Evolutionary conservation across 176 grass and related monocot genomes (phyloP).

Genomic region (Musa acuminata): DNA sequence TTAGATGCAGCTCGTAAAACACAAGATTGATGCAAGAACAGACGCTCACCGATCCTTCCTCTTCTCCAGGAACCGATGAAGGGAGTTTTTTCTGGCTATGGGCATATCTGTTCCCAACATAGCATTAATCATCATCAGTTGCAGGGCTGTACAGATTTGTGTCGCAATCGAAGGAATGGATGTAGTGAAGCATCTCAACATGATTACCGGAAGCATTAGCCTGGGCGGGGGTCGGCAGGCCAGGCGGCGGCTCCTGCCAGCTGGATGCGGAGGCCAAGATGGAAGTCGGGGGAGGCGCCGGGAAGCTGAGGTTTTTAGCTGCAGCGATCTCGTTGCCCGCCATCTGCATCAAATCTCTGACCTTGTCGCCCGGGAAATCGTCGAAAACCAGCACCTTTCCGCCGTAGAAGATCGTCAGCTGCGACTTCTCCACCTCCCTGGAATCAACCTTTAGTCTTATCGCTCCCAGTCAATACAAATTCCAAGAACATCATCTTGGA

Average conservation of each 20-base stretch:
- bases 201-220: constrained; percentile 28
- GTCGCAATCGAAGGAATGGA: no score
- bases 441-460: not conserved
- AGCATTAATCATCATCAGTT: not conserved
- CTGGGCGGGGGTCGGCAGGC: constrained; percentile 11
- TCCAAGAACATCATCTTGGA: not conserved
- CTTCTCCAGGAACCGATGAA: constrained; percentile 59
- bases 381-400: constrained; percentile 44
- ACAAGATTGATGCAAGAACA: not conserved
- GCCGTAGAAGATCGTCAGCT: constrained; percentile 56
- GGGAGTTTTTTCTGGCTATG: constrained; percentile 44
- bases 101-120: constrained; percentile 33
- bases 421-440: constrained; percentile 23
- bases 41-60: constrained; percentile 48
- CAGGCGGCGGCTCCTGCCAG: not conserved
- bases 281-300: not conserved
- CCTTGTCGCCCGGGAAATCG: constrained; percentile 34
- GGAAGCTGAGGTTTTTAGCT: no score
- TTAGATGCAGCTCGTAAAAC: not conserved
- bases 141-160: no score
- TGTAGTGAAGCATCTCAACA: not conserved
- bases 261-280: not conserved
- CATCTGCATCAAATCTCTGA: constrained; percentile 36
- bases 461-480: not conserved
- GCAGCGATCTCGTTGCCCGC: not conserved